These are phyloP conservation scores for Trichocomaceae sp. DNA, from an alignment of 2,329 filamentous ascomycete genomes.

Conservation along the genomic window DNA sequence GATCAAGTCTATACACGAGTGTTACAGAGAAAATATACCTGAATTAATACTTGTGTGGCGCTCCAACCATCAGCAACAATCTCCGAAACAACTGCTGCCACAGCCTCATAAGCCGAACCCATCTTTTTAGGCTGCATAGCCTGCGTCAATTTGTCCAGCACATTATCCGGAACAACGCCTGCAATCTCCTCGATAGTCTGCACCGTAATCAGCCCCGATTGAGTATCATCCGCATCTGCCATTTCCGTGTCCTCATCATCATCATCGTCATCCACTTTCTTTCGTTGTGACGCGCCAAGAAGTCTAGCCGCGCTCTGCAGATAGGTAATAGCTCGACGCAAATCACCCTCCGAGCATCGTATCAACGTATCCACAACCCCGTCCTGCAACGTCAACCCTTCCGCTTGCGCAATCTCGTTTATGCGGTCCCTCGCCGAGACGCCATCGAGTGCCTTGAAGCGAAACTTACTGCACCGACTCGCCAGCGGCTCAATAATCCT, in stretches of 20 bases:
- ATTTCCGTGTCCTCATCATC: conserved; percentile 55
- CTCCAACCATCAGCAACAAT: conserved; percentile 97
- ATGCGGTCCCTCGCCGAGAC: conserved; percentile 73
- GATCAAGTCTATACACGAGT: not conserved
- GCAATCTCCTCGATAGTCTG: conserved; percentile 89
- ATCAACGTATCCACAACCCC: conserved; percentile 81
- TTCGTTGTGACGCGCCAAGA: conserved; percentile 57
- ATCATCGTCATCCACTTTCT: conserved; percentile 29
- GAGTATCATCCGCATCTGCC: conserved; percentile 46
- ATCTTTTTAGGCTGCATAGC: conserved; percentile 68
- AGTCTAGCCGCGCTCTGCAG: conserved; percentile 88
- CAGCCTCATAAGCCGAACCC: conserved; percentile 60
- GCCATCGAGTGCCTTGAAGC: conserved; percentile 93
- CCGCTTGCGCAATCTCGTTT: conserved; percentile 71
- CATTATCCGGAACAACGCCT: conserved; percentile 75
- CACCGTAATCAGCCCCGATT: conserved; percentile 55
- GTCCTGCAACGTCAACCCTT: conserved; percentile 67
- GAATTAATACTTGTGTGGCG: conserved; percentile 75
- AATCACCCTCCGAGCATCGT: conserved; percentile 81
- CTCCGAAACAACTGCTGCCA: conserved; percentile 76
- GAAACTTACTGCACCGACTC: conserved; percentile 88
- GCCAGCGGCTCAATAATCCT: conserved; percentile 95
- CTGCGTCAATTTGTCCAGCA: conserved; percentile 63
- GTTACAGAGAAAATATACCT: conserved; percentile 47
- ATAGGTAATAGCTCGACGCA: conserved; percentile 93